Evolutionary conservation across 2,329 filamentous ascomycete genomes (phyloP).

Genomic region (Trichophyton verrucosum): DNA sequence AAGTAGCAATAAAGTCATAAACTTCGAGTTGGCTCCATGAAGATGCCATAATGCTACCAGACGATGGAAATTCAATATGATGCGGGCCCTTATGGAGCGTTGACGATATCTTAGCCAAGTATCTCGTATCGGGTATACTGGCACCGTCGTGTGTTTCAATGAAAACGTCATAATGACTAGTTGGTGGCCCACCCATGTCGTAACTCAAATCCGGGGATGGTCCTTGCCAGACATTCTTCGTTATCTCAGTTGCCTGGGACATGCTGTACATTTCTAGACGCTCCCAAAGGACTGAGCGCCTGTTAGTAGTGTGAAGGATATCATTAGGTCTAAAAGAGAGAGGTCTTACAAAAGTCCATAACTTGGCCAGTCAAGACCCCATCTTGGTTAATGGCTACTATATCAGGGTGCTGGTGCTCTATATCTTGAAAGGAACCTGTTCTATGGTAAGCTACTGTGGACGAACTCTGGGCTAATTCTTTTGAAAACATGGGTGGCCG

Average conservation of each 20-base stretch:
- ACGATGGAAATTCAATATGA: conserved; percentile 75
- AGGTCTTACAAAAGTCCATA: conserved; percentile 60
- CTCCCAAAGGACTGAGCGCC: conserved; percentile 56
- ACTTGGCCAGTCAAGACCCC: conserved; percentile 64
- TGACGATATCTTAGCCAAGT: conserved; percentile 52
- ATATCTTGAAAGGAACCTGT: conserved; percentile 55
- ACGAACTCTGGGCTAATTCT: not conserved
- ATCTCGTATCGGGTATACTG: conserved; percentile 56
- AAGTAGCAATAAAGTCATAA: conserved; percentile 72
- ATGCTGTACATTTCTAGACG: conserved; percentile 85
- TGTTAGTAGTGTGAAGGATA: conserved; percentile 9
- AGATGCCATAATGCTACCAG: conserved; percentile 78
- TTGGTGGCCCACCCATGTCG: conserved; percentile 35
- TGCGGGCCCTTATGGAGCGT: conserved; percentile 40
- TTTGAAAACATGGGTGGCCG: not conserved
- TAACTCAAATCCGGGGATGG: conserved; percentile 52
- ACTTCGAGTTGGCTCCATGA: conserved; percentile 73
- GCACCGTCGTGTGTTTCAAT: conserved; percentile 85
- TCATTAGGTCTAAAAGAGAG: conserved; percentile 1
- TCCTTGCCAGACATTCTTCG: conserved; percentile 79
- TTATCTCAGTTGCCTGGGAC: conserved; percentile 80
- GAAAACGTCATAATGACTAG: conserved; percentile 59
- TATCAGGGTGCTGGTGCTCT: conserved; percentile 53
- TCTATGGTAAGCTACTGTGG: conserved; percentile 17
- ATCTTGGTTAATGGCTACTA: conserved; percentile 62